These are phyloP conservation scores for Talaromyces sp. DNA, from an alignment of 2,329 filamentous ascomycete genomes.

Conservation along the genomic window DNA sequence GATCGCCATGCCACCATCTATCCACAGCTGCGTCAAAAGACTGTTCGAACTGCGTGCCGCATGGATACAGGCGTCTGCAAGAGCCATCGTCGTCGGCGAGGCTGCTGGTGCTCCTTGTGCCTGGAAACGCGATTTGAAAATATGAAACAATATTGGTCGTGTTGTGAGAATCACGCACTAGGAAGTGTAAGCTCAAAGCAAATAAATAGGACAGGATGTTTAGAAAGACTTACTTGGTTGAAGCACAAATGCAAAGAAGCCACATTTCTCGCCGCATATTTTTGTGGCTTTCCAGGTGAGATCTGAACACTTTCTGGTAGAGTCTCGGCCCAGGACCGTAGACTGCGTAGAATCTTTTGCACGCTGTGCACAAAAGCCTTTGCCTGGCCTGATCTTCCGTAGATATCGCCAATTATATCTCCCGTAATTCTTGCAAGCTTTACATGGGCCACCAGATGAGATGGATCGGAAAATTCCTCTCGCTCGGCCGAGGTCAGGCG, in stretches of 20 bases:
- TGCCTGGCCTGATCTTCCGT: conserved; percentile 9
- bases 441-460: conserved; percentile 13
- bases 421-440: conserved; percentile 13
- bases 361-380: conserved; percentile 15
- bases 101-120: conserved; percentile 3
- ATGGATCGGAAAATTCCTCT: conserved; percentile 14
- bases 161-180: conserved; percentile 15
- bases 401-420: conserved; percentile 15
- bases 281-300: conserved; percentile 4
- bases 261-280: conserved; percentile 12
- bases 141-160: conserved; percentile 13
- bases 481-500: conserved; percentile 9
- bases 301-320: conserved; percentile 13
- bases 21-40: conserved; percentile 18
- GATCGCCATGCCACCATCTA: conserved; percentile 13
- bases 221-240: conserved; percentile 9
- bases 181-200: neutral
- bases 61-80: conserved; percentile 15
- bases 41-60: conserved; percentile 13
- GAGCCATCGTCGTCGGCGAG: conserved; percentile 13
- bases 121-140: conserved; percentile 15
- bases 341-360: conserved; percentile 13
- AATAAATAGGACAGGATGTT: neutral
- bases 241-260: conserved; percentile 15
- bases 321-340: conserved; percentile 14